phyloP scores from a whole-genome alignment of 345 rosid species.

The Murraya koenigii region DNA sequence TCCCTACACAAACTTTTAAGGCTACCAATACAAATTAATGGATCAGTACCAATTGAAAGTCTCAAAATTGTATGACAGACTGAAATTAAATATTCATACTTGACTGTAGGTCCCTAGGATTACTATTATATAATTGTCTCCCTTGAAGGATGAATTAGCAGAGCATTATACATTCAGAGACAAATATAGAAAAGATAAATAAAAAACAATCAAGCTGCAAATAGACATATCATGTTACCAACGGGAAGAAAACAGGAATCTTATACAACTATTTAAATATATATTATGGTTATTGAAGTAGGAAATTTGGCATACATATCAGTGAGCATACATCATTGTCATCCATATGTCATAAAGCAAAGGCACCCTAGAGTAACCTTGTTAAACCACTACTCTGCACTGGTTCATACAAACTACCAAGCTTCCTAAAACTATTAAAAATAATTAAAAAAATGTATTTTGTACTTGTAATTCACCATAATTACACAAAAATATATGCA shows the following conservation, averaged over 20 bases:
- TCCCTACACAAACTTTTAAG: slow-evolving; percentile 20
- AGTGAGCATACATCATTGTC: not conserved
- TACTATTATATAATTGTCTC: not conserved
- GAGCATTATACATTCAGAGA: not conserved
- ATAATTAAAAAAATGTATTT: not conserved
- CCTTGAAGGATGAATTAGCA: not conserved
- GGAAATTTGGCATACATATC: not conserved
- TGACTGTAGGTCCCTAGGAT: not conserved
- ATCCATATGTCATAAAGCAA: not conserved
- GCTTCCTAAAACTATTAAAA: not conserved
- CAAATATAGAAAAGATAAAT: not conserved
- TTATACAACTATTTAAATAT: not conserved
- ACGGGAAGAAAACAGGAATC: not conserved
- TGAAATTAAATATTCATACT: slow-evolving; percentile 11
- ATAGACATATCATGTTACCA: not conserved
- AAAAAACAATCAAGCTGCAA: not conserved
- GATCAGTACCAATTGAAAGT: slow-evolving; percentile 8
- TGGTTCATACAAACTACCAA: slow-evolving; percentile 1
- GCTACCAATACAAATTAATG: slow-evolving; percentile 3
- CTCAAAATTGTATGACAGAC: not conserved
- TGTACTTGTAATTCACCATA: not conserved
- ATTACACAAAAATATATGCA: not conserved
- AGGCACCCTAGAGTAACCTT: not conserved
- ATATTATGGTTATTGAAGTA: not conserved
- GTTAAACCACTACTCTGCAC: not conserved